Evolutionary conservation across 2,329 filamentous ascomycete species (phyloP).

Genomic region (Xylariaceae sp.): DNA sequence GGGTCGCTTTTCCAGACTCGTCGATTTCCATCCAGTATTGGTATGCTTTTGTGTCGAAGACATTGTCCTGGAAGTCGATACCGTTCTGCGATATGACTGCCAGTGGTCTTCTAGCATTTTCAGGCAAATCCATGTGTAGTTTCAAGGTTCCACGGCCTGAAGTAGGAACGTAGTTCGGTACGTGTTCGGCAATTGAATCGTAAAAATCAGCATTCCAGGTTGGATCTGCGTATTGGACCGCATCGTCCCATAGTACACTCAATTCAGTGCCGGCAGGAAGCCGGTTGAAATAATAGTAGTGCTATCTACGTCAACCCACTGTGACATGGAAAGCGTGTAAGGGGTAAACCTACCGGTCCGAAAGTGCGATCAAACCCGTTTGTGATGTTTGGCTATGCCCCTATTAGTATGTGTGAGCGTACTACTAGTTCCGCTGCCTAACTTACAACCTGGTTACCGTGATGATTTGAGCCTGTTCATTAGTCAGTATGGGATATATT

Average conservation of each 20-base stretch:
- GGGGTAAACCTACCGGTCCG: conserved; percentile 38
- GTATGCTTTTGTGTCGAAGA: conserved; percentile 45
- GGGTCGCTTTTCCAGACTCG: conserved; percentile 36
- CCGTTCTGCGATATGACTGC: conserved; percentile 50
- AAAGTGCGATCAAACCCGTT: conserved; percentile 61
- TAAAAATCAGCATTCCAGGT: conserved; percentile 58
- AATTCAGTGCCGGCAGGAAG: conserved; percentile 43
- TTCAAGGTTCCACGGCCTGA: conserved; percentile 47
- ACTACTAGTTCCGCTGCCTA: too few relatives aligned
- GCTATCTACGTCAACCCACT: conserved; percentile 19
- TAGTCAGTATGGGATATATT: conserved; percentile 6
- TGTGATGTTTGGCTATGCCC: conserved; percentile 51
- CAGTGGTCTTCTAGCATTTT: conserved; percentile 45
- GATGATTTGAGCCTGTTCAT: conserved; percentile 52
- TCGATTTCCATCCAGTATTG: conserved; percentile 58
- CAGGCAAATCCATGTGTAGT: conserved; percentile 47
- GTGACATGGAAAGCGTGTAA: neutral
- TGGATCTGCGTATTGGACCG: conserved; percentile 44
- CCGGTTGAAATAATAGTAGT: conserved; percentile 60
- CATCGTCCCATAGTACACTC: conserved; percentile 48
- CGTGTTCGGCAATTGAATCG: conserved; percentile 44
- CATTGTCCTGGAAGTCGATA: conserved; percentile 55
- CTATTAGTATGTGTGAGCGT: conserved; percentile 7
- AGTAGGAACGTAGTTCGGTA: conserved; percentile 46
- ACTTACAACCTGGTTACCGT: conserved; percentile 49